phyloP scores from a whole-genome alignment of 768 basidiomycete genomes.

The Astraeus odoratus region DNA sequence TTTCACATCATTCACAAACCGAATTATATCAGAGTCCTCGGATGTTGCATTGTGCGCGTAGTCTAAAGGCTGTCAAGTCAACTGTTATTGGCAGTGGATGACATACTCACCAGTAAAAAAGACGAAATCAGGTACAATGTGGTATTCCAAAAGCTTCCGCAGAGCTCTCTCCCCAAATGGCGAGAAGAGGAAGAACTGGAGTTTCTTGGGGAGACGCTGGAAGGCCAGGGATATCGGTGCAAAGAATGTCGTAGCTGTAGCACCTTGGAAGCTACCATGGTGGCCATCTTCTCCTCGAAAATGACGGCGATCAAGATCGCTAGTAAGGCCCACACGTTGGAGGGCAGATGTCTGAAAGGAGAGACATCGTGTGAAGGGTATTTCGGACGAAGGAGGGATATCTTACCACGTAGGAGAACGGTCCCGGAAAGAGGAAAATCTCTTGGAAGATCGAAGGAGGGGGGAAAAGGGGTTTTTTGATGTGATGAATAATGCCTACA shows the following conservation, averaged over 20 bases:
- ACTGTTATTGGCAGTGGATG: background rate
- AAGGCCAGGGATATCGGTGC: conserved; percentile 49
- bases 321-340: conserved; percentile 42
- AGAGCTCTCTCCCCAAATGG: conserved; percentile 46
- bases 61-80: conserved; percentile 2
- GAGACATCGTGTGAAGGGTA: background rate
- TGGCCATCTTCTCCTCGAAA: conserved; percentile 29
- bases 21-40: background rate
- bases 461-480: conserved; percentile 50
- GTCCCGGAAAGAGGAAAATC: conserved; percentile 34
- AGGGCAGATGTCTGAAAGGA: conserved; percentile 46
- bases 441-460: conserved; percentile 46
- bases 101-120: conserved; percentile 41
- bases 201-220: conserved; percentile 39
- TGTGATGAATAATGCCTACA: conserved; percentile 44
- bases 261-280: conserved; percentile 38
- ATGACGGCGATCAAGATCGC: conserved; percentile 41
- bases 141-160: conserved; percentile 51
- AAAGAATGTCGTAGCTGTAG: conserved; percentile 44
- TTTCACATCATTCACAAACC: background rate
- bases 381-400: background rate
- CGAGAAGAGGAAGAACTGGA: conserved; percentile 52
- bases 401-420: conserved; percentile 46
- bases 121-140: conserved; percentile 43
- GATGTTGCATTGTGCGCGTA: conserved; percentile 9